These are phyloP conservation scores for Solanum chmielewskii DNA, from an alignment of 257 asterid genomes.

Conservation along the genomic window DNA sequence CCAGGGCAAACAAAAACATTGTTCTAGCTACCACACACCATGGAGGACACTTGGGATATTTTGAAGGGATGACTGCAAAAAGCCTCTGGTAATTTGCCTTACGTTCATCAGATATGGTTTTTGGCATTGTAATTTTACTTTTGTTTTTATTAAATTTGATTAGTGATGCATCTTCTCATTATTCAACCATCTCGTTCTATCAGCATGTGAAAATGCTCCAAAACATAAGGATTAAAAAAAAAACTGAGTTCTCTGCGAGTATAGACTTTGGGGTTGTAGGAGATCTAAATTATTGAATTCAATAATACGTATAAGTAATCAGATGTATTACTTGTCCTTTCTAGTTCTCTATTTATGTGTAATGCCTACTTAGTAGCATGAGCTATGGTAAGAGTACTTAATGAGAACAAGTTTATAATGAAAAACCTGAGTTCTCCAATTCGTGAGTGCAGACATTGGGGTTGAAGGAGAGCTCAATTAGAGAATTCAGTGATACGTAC, in stretches of 20 bases:
- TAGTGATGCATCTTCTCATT: background rate
- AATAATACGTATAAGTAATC: background rate
- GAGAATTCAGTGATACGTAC: background rate
- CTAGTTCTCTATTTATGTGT: background rate
- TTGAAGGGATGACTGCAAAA: conserved; percentile 67
- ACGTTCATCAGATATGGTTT: background rate
- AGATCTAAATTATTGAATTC: background rate
- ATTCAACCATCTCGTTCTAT: background rate
- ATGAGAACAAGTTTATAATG: background rate
- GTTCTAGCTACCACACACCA: conserved; percentile 70
- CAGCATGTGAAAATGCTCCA: background rate
- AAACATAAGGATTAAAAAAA: background rate
- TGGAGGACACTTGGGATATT: conserved; percentile 81
- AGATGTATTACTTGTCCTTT: background rate
- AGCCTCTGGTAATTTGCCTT: conserved; percentile 41
- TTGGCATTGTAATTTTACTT: background rate
- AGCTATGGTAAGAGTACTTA: background rate
- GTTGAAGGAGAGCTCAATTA: background rate
- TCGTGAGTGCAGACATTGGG: background rate
- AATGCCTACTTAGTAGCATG: background rate
- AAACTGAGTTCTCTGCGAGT: background rate
- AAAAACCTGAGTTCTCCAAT: background rate
- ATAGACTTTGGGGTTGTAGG: background rate
- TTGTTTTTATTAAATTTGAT: background rate
- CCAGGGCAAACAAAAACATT: conserved; percentile 60